Base-by-base conservation (phyloP, 179 eudicot genomes). In the Beta macrorhiza region DNA sequence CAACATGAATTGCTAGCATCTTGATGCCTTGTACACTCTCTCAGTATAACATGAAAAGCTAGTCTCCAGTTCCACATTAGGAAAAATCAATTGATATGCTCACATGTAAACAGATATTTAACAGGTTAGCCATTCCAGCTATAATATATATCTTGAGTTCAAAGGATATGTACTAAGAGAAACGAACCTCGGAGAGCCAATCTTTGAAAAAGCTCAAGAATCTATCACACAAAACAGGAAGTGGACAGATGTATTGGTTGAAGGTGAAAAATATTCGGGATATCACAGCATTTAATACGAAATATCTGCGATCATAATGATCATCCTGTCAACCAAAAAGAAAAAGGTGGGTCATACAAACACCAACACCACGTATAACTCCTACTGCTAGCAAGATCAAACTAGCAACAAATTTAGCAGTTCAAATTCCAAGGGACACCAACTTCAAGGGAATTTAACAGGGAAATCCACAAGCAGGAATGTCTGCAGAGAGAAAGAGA, bases 181-280 rank as follows among this genome's bases (percentile, higher is more conserved):
- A 82, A 73, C 90, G 76, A 80, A 96, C 99, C 98, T 91, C 88
- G 9, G 81, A 86, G 57, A 96, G 82, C 53, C 89, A 88, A 82
- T 82, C 76, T 77, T 85, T 89, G 37, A 96, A 78, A 85, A 91
- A 94, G 73, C 82, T 87, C 80, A 96, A 82, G 87, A 94, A 91
- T 64, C 83, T 89, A 25, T 90, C 88, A 67, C 86, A 75, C 83
- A 91, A 83, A 82, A 80, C 85, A 74, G 86, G 85, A 74, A 89
- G 87, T 19, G 87, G 87, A 76, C 80, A 55, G 74, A 82, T 79
- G 91, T 89, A 82, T 68, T 87, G 88, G 81, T 81, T 89, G 74
- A 89, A 84, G 85, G 82, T 87, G 81, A 94, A 82, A 84, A 90
- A 96, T 68, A 90, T 90, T 85, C 87, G 87, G 15, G 94, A 83